These are phyloP conservation scores for Eimeria maxima DNA, from an alignment of 169 alveolate genomes.

Conservation along the genomic window DNA sequence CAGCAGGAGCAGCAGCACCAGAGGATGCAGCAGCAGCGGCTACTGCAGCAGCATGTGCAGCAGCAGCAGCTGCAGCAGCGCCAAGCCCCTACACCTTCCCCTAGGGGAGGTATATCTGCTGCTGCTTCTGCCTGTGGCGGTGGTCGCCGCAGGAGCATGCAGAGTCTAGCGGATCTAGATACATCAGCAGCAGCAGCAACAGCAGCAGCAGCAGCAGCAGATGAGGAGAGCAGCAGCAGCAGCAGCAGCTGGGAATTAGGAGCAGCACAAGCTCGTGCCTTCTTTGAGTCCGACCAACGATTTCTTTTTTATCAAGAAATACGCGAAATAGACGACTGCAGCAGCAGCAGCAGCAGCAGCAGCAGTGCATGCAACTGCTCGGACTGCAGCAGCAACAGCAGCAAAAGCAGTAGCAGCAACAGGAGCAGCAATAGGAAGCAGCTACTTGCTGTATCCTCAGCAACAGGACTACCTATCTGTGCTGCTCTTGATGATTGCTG, in stretches of 20 bases:
- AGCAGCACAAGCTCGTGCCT: slow-evolving; percentile 44
- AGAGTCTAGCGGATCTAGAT: neutral
- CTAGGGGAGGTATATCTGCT: slow-evolving; percentile 26
- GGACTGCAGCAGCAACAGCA: slow-evolving; percentile 29
- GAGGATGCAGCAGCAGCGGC: neutral
- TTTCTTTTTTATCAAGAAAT: slow-evolving; percentile 19
- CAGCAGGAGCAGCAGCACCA: slow-evolving; percentile 63
- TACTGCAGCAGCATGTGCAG: slow-evolving; percentile 29
- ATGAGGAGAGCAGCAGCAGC: slow-evolving; percentile 66
- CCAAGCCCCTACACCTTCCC: neutral
- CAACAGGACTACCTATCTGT: slow-evolving; percentile 72
- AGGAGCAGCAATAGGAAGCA: slow-evolving; percentile 5
- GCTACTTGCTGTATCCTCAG: slow-evolving; percentile 59
- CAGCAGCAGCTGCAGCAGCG: neutral
- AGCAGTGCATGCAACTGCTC: neutral
- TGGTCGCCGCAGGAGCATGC: slow-evolving; percentile 13
- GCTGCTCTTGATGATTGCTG: slow-evolving; percentile 70
- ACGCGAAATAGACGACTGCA: slow-evolving; percentile 59
- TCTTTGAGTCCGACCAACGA: slow-evolving; percentile 74
- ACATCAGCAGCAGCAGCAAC: slow-evolving; percentile 4
- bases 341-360: slow-evolving; percentile 60
- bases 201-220: slow-evolving; percentile 28
- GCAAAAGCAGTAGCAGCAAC: slow-evolving; percentile 55
- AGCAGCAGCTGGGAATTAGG: slow-evolving; percentile 61
- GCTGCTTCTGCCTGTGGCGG: slow-evolving; percentile 56